phyloP scores from a whole-genome alignment of 1,139 yeast species.

The Protomyces pachydermus region DNA sequence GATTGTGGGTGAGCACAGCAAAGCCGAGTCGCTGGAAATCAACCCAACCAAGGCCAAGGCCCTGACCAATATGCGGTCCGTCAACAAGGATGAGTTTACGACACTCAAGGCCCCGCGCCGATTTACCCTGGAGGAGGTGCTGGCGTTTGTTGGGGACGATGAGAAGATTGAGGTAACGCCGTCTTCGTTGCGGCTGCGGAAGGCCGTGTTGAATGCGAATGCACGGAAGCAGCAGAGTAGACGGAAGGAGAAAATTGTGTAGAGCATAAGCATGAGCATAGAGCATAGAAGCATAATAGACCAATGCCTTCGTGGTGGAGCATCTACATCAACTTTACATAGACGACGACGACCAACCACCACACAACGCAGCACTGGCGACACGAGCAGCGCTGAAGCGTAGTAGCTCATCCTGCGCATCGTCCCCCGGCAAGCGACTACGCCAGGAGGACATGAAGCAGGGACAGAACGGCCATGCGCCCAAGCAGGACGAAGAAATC shows the following conservation, averaged over 20 bases:
- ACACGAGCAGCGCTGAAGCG: neutral
- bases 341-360: no score
- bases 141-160: conserved; percentile 22
- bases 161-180: conserved; percentile 27
- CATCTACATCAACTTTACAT: no score
- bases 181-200: conserved; percentile 9
- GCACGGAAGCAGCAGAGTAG: conserved; percentile 20
- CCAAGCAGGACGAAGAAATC: conserved; percentile 39
- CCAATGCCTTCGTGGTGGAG: no score
- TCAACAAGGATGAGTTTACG: conserved; percentile 23
- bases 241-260: neutral
- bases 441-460: neutral
- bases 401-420: neutral
- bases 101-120: conserved; percentile 15
- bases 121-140: conserved; percentile 20
- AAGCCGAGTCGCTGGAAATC: conserved; percentile 17
- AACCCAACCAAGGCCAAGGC: conserved; percentile 25
- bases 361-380: neutral
- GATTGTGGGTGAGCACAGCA: conserved; percentile 26
- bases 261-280: neutral
- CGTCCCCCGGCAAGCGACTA: neutral
- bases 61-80: conserved; percentile 25
- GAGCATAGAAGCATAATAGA: neutral
- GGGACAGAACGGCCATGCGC: neutral
- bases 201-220: conserved; percentile 9